Evolutionary conservation across 345 rosid species (phyloP).

Genomic region (rapeseed (Brassica napus)): Da-Ae NC_063447.1:60989501-60990000

Average conservation of each 20-base stretch:
- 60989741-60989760: background rate
- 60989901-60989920: background rate
- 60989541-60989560: background rate
- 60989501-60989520: background rate
- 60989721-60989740: background rate
- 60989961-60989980: background rate
- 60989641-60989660: background rate
- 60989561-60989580: background rate
- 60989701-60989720: background rate
- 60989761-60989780: background rate
- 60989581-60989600: background rate
- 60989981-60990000: background rate
- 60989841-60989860: background rate
- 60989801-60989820: background rate
- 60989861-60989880: background rate
- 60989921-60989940: background rate
- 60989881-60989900: background rate
- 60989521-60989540: background rate
- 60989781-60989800: background rate
- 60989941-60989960: background rate
- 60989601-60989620: background rate
- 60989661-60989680: background rate
- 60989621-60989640: background rate
- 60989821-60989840: background rate
- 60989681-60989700: background rate